A percentile compares a stretch with the other conserved stretches of the same genome.
Conservation (phyloP, 1,139 yeast genomes). For the Suhomyces yuchorum region DNA sequence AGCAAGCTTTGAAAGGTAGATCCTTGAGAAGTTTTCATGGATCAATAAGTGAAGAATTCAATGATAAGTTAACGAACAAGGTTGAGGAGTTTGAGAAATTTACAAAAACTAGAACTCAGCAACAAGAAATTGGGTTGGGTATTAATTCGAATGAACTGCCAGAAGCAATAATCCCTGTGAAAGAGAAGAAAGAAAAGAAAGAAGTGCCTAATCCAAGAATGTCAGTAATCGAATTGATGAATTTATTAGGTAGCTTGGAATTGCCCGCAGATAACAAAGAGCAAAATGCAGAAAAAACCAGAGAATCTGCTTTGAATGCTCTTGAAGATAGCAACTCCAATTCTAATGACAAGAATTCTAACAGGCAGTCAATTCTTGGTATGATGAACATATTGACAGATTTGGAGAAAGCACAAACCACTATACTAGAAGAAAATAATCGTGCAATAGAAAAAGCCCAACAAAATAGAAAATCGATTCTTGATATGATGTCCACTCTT, state of each 20-base stretch:
- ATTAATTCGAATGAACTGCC: background rate
- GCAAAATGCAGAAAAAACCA: conserved; percentile 1
- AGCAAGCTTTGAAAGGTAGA: conserved; percentile 7
- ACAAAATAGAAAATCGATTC: conserved; percentile 25
- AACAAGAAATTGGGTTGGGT: background rate
- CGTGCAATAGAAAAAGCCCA: conserved; percentile 16
- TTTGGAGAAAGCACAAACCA: conserved; percentile 19
- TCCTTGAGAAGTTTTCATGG: conserved; percentile 32
- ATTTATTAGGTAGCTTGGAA: conserved; percentile 21
- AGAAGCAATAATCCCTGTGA: background rate
- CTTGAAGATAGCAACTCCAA: background rate
- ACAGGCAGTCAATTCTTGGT: conserved; percentile 18
- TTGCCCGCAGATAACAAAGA: background rate
- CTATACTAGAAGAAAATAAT: conserved; percentile 15
- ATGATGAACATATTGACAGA: conserved; percentile 25
- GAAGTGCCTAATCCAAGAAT: conserved; percentile 14
- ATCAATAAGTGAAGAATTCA: conserved; percentile 35
- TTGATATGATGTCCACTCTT: conserved; percentile 28
- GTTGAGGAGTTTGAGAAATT: conserved; percentile 21
- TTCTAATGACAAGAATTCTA: background rate
- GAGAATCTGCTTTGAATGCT: conserved; percentile 1
- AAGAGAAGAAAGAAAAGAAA: background rate
- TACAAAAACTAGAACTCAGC: background rate
- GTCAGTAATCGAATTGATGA: conserved; percentile 24
- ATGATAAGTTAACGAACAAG: conserved; percentile 21